Evolutionary conservation across 306 rosid species (phyloP).

Genomic region (Lotus japonicus): DNA sequence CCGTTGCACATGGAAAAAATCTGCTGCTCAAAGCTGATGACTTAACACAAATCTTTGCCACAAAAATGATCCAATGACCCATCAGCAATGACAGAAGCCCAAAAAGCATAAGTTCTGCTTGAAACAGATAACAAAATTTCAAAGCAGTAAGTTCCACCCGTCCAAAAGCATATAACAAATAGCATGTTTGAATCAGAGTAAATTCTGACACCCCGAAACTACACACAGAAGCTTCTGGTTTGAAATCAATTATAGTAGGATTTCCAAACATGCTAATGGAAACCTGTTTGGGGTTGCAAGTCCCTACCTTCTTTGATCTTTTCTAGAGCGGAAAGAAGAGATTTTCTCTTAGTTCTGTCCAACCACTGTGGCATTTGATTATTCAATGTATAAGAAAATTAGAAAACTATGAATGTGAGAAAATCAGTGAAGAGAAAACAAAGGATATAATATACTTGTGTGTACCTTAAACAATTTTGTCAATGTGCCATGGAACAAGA

Average conservation of each 20-base stretch:
- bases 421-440: neutral
- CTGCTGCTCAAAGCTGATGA: slow-evolving; percentile 53
- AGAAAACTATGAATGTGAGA: slow-evolving; percentile 9
- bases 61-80: slow-evolving; percentile 82
- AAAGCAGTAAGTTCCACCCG: neutral
- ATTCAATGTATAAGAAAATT: neutral
- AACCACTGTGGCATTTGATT: slow-evolving; percentile 49
- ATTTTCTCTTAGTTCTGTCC: slow-evolving; percentile 66
- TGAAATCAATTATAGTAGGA: too few relatives aligned
- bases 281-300: neutral
- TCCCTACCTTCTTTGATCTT: slow-evolving; percentile 75
- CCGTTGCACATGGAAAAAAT: slow-evolving; percentile 65
- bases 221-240: too few relatives aligned
- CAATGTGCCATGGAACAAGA: slow-evolving; percentile 47
- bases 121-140: slow-evolving; percentile 6
- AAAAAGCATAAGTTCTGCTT: slow-evolving; percentile 83
- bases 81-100: slow-evolving; percentile 82
- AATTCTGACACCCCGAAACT: too few relatives aligned
- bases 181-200: too few relatives aligned
- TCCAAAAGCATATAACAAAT: neutral
- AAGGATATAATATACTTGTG: neutral
- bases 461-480: slow-evolving; percentile 49
- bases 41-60: slow-evolving; percentile 84
- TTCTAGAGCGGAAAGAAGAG: slow-evolving; percentile 72
- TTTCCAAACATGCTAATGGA: neutral